A percentile compares a stretch with the other conserved stretches of the same genome.
Conservation (phyloP, 305 asterid genomes). For the Vinca major region DNA sequence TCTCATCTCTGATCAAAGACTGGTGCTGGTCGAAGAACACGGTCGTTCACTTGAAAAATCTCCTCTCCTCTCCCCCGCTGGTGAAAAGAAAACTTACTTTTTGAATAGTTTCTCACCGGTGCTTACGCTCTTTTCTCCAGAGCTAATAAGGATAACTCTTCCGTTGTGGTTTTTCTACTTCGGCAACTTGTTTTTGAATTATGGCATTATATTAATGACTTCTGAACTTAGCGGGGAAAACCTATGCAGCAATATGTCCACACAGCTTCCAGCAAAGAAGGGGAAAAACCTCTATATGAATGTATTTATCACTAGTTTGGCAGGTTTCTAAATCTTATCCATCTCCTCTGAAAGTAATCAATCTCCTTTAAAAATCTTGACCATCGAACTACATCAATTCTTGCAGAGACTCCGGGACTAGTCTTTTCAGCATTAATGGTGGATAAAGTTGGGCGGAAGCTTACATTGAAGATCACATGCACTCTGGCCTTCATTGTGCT, state of each 20-base stretch:
- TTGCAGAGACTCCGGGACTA: conserved; percentile 14
- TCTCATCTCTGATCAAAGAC: conserved; percentile 36
- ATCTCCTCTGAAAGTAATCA: neutral
- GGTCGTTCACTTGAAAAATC: neutral
- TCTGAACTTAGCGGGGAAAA: conserved; percentile 40
- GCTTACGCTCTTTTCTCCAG: conserved; percentile 46
- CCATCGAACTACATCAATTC: no score
- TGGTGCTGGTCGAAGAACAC: conserved; percentile 27
- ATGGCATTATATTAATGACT: conserved; percentile 59
- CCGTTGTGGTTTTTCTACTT: conserved; percentile 64
- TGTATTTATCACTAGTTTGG: conserved; percentile 58
- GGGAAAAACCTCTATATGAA: conserved; percentile 35
- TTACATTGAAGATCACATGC: conserved; percentile 11
- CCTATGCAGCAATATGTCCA: conserved; percentile 28
- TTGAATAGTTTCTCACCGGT: conserved; percentile 34
- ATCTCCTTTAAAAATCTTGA: no score
- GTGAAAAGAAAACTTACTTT: conserved; percentile 18
- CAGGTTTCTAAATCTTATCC: conserved; percentile 29
- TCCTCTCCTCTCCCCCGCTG: conserved; percentile 29
- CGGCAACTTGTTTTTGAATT: conserved; percentile 57
- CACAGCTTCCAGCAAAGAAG: conserved; percentile 17
- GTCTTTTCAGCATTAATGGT: conserved; percentile 10
- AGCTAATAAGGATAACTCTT: conserved; percentile 47
- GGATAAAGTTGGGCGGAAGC: conserved; percentile 23
- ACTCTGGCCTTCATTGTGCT: conserved; percentile 8